A percentile compares a stretch with the other conserved stretches of the same genome.
phyloP scores from a whole-genome alignment of 1,139 yeast species.

The Blastobotrys elegans region DNA sequence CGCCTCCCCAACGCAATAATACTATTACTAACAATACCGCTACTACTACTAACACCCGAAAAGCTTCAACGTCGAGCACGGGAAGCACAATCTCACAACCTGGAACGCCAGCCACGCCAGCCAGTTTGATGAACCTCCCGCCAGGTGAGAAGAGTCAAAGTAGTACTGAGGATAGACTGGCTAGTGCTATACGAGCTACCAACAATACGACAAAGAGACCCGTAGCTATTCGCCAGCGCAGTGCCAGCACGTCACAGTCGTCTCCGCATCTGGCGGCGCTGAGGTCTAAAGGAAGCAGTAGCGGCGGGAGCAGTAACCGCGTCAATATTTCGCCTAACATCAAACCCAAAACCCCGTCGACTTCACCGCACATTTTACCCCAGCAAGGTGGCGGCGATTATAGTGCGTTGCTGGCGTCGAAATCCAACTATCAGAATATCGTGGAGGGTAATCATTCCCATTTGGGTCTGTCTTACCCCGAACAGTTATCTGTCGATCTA shows the following conservation, averaged over 20 bases:
- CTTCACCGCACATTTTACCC: conserved; percentile 16
- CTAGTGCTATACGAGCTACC: conserved; percentile 27
- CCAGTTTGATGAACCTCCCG: conserved; percentile 40
- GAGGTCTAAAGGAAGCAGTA: conserved; percentile 6
- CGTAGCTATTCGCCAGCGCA: neutral
- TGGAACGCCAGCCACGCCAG: conserved; percentile 26
- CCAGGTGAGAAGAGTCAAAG: conserved; percentile 17
- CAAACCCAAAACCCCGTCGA: conserved; percentile 21
- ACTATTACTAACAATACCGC: neutral
- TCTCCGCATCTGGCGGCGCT: conserved; percentile 12
- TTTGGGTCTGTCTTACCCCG: conserved; percentile 39
- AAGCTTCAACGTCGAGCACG: conserved; percentile 2
- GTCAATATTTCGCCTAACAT: conserved; percentile 26
- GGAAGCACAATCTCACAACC: neutral
- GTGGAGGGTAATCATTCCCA: conserved; percentile 42
- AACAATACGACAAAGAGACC: conserved; percentile 13
- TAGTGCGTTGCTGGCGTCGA: conserved; percentile 35
- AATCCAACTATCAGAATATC: conserved; percentile 41
- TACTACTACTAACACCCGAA: neutral
- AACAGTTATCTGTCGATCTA: conserved; percentile 36
- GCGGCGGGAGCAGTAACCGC: too few relatives aligned
- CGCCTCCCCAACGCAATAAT: conserved; percentile 24
- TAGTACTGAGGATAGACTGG: conserved; percentile 24
- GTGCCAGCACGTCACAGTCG: neutral
- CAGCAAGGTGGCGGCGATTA: conserved; percentile 22